These are phyloP conservation scores for Trichoderma endophyticum DNA, from an alignment of 2,329 filamentous ascomycete species.

Conservation along the genomic window DNA sequence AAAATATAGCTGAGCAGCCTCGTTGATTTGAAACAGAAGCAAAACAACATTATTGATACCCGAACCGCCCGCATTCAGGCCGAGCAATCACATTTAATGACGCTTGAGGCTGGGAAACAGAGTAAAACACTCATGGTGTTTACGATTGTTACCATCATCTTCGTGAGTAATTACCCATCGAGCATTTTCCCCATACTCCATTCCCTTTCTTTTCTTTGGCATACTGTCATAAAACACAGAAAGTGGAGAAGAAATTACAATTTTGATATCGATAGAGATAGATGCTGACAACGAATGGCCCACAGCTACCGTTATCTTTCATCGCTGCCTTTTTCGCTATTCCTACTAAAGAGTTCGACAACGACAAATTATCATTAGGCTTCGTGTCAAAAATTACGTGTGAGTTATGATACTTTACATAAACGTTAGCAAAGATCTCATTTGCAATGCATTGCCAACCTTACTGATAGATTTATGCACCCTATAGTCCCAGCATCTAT, in stretches of 20 bases:
- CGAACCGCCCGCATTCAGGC: background rate
- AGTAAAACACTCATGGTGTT: background rate
- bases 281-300: background rate
- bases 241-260: background rate
- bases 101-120: background rate
- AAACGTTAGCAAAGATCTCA: no score
- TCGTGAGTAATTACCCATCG: background rate
- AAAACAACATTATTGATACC: background rate
- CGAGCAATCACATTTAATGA: background rate
- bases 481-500: background rate
- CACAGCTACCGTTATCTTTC: background rate
- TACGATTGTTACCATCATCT: background rate
- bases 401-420: background rate
- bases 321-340: background rate
- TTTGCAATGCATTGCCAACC: no score
- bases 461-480: background rate
- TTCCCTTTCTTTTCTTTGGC: background rate
- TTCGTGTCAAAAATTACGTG: background rate
- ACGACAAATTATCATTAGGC: background rate
- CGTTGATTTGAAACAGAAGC: background rate
- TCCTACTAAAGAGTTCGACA: background rate
- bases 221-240: no score
- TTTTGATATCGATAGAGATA: fast-evolving
- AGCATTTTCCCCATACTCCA: background rate
- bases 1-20: background rate